Evolutionary conservation across 768 basidiomycete species (phyloP), one percentile per base, ranked within the genome.

Genomic region (Ramaria sp.): DNA sequence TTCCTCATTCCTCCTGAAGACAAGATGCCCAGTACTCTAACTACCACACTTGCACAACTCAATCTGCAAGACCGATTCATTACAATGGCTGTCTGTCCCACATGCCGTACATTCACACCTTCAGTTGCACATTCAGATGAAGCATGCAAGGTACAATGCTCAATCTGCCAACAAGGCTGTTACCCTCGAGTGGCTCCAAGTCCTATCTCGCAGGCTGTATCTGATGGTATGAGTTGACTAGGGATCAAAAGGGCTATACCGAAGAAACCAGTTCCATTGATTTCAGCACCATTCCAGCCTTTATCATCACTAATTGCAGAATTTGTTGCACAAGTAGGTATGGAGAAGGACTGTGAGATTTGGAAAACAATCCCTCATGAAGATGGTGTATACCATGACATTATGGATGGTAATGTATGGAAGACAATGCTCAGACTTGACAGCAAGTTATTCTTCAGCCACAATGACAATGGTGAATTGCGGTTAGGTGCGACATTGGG

Each of bases 401-500:
- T 27, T 5, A 27, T 27, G 27, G 27, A 27, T 5, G 27, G 27
- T 5, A 5, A 2, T 2, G 5, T 27, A 27, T 27, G 27, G 27
- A 27, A 27, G 2, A 27, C 5, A 5, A 27, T 27, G 3, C 27
- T 27, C 27, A 5, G 27, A 2, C 27, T 5, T 2, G 66, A 70
- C 58, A 66, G 65, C 1, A 49, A n/a, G 0, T 52, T 56, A 0
- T 73, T 73, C 57, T 73, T 72, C 49, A 12, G 46, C 20, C 13
- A 20, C 3, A 53, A 57, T 2, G 55, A 61, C 9, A 56, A 60
- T 17, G 67, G 65, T 0, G 69, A 71, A 51, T 61, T 71, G 0
- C 60, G 65, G 0, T 61, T 71, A 50, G 70, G 66, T 0, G 38
- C 71, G 0, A 64, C 67, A 0, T 54, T 66, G 10, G 68, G 70